Evolutionary conservation across 805 yeast species (phyloP).

Genomic region (Jamesozyma piceae): DNA sequence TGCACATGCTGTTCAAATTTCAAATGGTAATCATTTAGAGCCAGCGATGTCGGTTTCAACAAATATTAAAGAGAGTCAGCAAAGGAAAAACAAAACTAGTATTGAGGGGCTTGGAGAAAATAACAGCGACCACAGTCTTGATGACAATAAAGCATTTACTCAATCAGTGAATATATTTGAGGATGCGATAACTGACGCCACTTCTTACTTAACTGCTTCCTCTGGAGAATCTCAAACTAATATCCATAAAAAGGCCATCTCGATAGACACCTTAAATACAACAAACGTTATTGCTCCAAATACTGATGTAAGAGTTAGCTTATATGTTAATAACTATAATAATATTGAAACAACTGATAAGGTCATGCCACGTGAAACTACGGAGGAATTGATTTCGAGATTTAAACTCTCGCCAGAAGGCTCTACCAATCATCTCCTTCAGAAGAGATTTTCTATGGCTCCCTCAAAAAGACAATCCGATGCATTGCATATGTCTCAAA

Average conservation of each 20-base stretch:
- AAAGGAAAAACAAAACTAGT: not conserved
- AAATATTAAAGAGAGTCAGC: not conserved
- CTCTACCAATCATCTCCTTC: slow-evolving; percentile 8
- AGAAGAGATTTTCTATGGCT: slow-evolving; percentile 18
- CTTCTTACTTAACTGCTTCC: slow-evolving; percentile 17
- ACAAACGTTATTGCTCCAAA: slow-evolving; percentile 24
- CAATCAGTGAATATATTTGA: slow-evolving; percentile 21
- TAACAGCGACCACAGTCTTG: not conserved
- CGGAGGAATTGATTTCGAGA: slow-evolving; percentile 28
- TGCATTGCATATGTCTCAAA: slow-evolving; percentile 12
- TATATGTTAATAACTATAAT: slow-evolving; percentile 20
- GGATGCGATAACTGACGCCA: slow-evolving; percentile 22
- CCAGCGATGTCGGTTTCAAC: not conserved
- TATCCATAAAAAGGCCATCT: slow-evolving; percentile 26
- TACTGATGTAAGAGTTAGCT: slow-evolving; percentile 28
- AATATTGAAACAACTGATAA: slow-evolving; percentile 3
- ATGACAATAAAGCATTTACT: not conserved
- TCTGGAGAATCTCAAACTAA: slow-evolving; percentile 15
- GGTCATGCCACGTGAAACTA: slow-evolving; percentile 25
- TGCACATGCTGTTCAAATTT: slow-evolving; percentile 26
- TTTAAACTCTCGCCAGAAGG: slow-evolving; percentile 25
- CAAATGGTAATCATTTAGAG: slow-evolving; percentile 11
- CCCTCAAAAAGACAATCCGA: slow-evolving; percentile 5
- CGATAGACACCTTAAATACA: slow-evolving; percentile 27
- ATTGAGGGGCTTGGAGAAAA: not conserved